Conservation (phyloP, 2,329 filamentous ascomycete species). For the Pseudonectria buxi region DNA sequence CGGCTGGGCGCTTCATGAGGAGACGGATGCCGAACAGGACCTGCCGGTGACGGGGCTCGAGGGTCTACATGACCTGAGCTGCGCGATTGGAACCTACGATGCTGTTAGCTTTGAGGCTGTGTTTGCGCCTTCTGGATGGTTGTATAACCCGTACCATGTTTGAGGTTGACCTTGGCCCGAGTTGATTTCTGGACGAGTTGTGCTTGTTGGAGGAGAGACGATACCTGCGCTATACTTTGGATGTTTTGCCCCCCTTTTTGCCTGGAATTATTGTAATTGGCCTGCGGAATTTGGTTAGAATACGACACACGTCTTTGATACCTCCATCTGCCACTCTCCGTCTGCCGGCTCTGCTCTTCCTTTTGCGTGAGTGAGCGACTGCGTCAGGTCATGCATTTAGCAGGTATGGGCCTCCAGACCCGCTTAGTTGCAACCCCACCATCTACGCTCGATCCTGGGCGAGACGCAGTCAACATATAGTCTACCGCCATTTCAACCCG, state of each 20-base stretch:
- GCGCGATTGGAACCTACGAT: constrained; percentile 64
- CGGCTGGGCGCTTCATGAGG: constrained; percentile 69
- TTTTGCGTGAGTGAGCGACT: too few species aligned
- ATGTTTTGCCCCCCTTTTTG: too few species aligned
- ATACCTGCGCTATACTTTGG: too few species aligned
- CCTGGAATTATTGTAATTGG: too few species aligned
- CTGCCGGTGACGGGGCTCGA: constrained; percentile 60
- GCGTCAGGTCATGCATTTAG: constrained; percentile 19
- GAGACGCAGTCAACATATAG: constrained; percentile 4
- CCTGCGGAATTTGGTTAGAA: too few species aligned
- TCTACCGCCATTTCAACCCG: constrained; percentile 2
- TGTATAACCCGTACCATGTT: constrained; percentile 33
- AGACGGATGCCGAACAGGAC: constrained; percentile 58
- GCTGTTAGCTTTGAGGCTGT: constrained; percentile 61
- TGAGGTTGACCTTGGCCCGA: constrained; percentile 1
- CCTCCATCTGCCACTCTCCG: too few species aligned
- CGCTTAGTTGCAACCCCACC: constrained; percentile 26
- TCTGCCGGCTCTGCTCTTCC: too few species aligned
- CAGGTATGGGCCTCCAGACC: constrained; percentile 7
- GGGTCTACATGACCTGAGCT: constrained; percentile 64
- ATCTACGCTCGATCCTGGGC: constrained; percentile 8
- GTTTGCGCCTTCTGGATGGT: constrained; percentile 54
- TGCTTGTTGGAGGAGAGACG: not conserved
- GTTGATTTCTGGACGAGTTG: too few species aligned
- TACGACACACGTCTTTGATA: too few species aligned